Evolutionary conservation across 805 yeast species (phyloP), one percentile per base, ranked within the genome.

Genomic region (Wickerhamomyces ciferrii): DNA sequence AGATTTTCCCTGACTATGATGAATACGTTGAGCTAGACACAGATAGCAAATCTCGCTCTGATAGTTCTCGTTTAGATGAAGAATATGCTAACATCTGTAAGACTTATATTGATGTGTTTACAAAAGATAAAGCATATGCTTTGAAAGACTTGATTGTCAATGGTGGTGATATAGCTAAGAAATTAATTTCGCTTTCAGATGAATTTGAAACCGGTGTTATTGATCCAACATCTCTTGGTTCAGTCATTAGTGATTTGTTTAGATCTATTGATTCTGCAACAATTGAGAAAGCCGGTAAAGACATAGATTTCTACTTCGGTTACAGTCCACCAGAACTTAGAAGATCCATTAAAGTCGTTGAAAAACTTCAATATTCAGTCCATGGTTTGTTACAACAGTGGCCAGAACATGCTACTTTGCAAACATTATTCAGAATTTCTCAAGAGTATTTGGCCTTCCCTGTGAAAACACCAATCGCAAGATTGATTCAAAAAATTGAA

Each of bases 341-440:
- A 46, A 67, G 62, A 35, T 87, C 96, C 2, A 76, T 82, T 39
- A 58, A 55, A 1, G 58, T 84, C 1, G 66, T 80, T 11, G 66
- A 69, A 29, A 67, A 60, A 5, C 58, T 83, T 4, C 68, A 72
- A 56, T 65, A 69, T 3, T 61, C 78, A 1, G 79, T 81, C 4
- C 52, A 61, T 8, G 67, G 65, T 4, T 62, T 88, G 13, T 62
- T 84, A 13, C 65, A 65, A 23, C 79, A 82, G 58, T 94, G 97
- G 96, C 97, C 98, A 0, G 99, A 95, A 56, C 96, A 95, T 69
- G 94, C 94, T 0, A 89, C 96, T 0, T 67, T 94, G 43, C 83
- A 75, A 47, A 88, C 84, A 19, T 72, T 92, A 41, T 62, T 69
- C 35, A 69, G 83, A 49, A 79, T 83, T 9, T 76, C 86, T 52